A percentile compares a stretch with the other conserved stretches of the same genome.
These are phyloP conservation scores for Paramarasmius palmivorus DNA, from an alignment of 1,284 basidiomycete genomes.

Conservation along the genomic window DNA sequence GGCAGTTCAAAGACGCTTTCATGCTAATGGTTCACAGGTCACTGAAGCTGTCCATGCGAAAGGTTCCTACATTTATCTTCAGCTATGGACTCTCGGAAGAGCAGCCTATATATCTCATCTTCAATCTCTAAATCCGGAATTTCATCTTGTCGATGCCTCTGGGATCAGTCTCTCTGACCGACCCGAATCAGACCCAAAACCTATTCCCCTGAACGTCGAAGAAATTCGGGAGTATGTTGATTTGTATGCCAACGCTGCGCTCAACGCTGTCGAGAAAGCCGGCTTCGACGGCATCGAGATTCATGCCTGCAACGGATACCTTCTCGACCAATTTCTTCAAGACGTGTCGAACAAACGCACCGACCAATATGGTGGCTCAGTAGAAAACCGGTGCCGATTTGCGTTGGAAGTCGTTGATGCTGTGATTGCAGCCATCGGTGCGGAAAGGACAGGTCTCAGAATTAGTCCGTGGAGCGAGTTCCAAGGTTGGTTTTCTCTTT, in stretches of 20 bases:
- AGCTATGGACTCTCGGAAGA: slow-evolving; percentile 25
- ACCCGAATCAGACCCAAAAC: slow-evolving; percentile 22
- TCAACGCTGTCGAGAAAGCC: slow-evolving; percentile 33
- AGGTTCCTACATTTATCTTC: slow-evolving; percentile 24
- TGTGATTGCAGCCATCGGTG: slow-evolving; percentile 30
- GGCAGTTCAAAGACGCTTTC: too few relatives aligned
- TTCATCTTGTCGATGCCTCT: slow-evolving; percentile 43
- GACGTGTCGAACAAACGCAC: slow-evolving; percentile 47
- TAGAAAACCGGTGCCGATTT: slow-evolving; percentile 50
- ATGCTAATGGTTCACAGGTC: background rate
- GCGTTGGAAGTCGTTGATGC: slow-evolving; percentile 39
- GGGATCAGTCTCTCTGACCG: slow-evolving; percentile 32
- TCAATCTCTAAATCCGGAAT: slow-evolving; percentile 18
- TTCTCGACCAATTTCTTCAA: slow-evolving; percentile 45
- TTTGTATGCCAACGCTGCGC: slow-evolving; percentile 37
- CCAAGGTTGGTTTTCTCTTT: too few relatives aligned
- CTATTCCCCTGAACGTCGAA: slow-evolving; percentile 32
- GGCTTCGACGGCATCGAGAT: slow-evolving; percentile 41
- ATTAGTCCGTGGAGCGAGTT: slow-evolving; percentile 34
- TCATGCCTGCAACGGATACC: slow-evolving; percentile 39
- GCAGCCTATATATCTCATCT: slow-evolving; percentile 14
- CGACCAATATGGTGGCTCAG: slow-evolving; percentile 52
- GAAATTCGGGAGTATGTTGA: slow-evolving; percentile 46
- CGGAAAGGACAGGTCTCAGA: slow-evolving; percentile 37
- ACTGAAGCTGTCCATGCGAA: slow-evolving; percentile 27